phyloP scores from a whole-genome alignment of 1,284 basidiomycete genomes.

The Cerioporus squamosus region DNA sequence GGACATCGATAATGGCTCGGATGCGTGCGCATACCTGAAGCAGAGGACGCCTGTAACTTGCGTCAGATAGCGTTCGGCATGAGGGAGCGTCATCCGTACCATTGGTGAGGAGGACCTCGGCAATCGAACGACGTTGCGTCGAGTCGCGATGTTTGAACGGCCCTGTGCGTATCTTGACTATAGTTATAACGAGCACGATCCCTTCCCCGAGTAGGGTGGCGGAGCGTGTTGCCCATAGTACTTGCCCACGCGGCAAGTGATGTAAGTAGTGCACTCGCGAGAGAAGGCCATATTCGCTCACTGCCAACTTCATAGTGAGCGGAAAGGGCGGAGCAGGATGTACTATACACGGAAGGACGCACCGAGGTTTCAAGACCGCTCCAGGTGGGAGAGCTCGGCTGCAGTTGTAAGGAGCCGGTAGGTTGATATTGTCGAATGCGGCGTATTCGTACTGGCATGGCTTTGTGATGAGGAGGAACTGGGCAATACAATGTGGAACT shows the following conservation, averaged over 20 bases:
- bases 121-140: background rate
- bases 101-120: background rate
- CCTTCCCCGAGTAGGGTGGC: background rate
- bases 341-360: too few relatives aligned
- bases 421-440: background rate
- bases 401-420: too few relatives aligned
- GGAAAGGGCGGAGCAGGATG: too few relatives aligned
- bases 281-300: background rate
- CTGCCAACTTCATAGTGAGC: too few relatives aligned
- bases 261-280: background rate
- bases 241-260: background rate
- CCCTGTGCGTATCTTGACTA: background rate
- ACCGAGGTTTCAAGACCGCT: too few relatives aligned
- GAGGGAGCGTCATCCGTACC: background rate
- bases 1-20: background rate
- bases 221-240: background rate
- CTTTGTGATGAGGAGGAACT: too few relatives aligned
- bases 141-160: background rate
- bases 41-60: background rate
- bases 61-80: background rate
- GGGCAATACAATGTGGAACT: background rate
- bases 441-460: background rate
- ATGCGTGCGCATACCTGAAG: background rate
- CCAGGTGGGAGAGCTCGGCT: too few relatives aligned
- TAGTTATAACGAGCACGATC: background rate